Evolutionary conservation across 495 filamentous ascomycete species (phyloP).

Genomic region (Tuber aestivum): DNA sequence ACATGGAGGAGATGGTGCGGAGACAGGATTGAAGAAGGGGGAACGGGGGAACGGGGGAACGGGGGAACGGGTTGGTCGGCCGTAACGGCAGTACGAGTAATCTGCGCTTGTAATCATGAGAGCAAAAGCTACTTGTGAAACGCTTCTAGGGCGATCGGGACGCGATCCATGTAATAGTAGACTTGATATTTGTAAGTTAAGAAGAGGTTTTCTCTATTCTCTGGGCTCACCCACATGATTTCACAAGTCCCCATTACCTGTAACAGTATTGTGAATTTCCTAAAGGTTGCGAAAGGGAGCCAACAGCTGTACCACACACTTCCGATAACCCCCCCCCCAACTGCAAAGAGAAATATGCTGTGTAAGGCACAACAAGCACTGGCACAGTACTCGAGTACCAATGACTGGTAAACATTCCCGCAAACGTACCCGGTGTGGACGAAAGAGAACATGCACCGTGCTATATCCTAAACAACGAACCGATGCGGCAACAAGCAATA

Average conservation of each 20-base stretch:
- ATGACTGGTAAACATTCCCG: neutral
- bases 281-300: too few species aligned
- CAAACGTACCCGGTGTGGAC: neutral
- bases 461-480: neutral
- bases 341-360: neutral
- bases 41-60: neutral
- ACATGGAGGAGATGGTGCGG: neutral
- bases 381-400: too few species aligned
- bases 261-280: too few species aligned
- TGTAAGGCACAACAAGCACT: too few species aligned
- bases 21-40: neutral
- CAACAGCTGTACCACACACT: too few species aligned
- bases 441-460: neutral
- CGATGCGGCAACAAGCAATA: neutral
- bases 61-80: neutral
- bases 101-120: neutral
- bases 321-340: neutral
- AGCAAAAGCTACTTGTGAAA: neutral
- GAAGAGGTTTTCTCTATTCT: neutral
- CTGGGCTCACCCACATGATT: neutral
- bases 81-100: neutral
- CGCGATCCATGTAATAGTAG: neutral
- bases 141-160: neutral
- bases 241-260: neutral
- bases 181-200: neutral